Evolutionary conservation across 208 protist species (phyloP).

Genomic region (Trypanosoma cruzi): DNA sequence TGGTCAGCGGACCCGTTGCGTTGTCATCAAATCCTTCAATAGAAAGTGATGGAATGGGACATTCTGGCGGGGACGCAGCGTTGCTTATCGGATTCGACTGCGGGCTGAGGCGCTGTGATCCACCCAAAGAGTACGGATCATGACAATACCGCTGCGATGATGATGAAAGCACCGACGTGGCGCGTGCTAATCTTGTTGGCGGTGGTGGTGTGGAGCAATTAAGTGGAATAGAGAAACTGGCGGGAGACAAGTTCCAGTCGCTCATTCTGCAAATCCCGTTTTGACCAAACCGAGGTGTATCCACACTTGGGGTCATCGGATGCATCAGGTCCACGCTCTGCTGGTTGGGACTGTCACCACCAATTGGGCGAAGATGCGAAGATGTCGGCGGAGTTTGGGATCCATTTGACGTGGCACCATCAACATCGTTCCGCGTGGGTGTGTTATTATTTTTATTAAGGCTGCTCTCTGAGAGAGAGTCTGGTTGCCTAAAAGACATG

Average conservation of each 20-base stretch:
- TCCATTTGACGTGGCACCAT: background rate
- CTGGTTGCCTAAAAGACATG: background rate
- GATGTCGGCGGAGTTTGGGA: background rate
- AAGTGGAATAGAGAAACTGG: background rate
- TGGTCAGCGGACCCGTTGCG: background rate
- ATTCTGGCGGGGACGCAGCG: background rate
- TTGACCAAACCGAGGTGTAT: background rate
- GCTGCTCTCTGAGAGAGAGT: background rate
- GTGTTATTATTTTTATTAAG: background rate
- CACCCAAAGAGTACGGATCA: slow-evolving; percentile 33
- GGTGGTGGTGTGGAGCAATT: background rate
- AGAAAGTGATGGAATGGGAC: background rate
- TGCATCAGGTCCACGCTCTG: background rate
- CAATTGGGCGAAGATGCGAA: background rate
- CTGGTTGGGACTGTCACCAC: slow-evolving; percentile 2
- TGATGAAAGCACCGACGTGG: background rate
- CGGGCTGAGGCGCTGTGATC: slow-evolving; percentile 20
- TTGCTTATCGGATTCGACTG: background rate
- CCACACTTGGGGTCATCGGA: background rate
- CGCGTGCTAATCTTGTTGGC: background rate
- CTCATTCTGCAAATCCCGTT: slow-evolving; percentile 4
- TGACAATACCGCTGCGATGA: slow-evolving; percentile 21
- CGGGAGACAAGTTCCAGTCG: background rate
- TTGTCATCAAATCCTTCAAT: background rate
- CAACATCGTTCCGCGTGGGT: background rate